These are phyloP conservation scores for Coemansia sp. DNA, from an alignment of 192 early-diverging fungal species.

Conservation along the genomic window DNA sequence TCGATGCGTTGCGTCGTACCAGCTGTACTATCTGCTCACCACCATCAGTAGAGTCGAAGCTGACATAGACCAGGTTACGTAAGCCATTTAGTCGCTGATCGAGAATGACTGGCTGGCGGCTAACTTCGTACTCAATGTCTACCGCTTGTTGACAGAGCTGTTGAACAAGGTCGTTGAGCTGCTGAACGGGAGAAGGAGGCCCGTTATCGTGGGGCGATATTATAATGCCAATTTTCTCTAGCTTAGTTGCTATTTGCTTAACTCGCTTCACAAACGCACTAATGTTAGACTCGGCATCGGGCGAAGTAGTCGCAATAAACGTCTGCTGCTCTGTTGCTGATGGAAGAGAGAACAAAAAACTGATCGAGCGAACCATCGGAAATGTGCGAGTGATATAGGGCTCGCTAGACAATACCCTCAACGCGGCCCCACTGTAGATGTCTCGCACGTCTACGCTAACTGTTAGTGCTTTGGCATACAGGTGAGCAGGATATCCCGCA, in stretches of 20 bases:
- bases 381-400: not conserved
- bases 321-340: not conserved
- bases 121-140: not conserved
- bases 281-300: not conserved
- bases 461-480: not conserved
- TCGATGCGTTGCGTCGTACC: not conserved
- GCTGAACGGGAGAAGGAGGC: not conserved
- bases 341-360: not conserved
- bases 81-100: not conserved
- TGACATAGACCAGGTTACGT: not conserved
- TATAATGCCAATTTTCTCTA: not conserved
- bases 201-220: not conserved
- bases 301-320: not conserved
- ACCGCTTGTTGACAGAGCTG: not conserved
- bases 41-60: not conserved
- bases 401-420: not conserved
- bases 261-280: not conserved
- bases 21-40: not conserved
- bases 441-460: not conserved
- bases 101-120: not conserved
- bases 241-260: not conserved
- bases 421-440: not conserved
- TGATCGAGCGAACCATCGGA: not conserved
- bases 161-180: not conserved
- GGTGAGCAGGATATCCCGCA: not conserved